Evolutionary conservation across 2,329 filamentous ascomycete genomes (phyloP).

Genomic region (Colletotrichum paranaense): DNA sequence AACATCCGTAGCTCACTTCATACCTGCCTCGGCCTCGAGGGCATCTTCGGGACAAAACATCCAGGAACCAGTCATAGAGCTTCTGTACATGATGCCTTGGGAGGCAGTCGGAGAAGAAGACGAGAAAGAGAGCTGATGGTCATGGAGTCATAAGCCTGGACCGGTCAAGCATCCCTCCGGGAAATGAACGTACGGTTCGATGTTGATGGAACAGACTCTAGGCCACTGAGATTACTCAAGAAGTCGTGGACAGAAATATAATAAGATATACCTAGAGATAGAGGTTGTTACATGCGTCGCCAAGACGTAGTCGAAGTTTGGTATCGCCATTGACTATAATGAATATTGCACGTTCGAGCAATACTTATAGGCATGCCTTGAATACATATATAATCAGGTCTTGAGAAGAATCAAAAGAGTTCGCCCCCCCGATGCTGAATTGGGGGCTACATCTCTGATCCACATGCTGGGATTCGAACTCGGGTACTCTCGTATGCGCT

Average conservation of each 20-base stretch:
- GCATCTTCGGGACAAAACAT: not conserved
- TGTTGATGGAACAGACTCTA: not conserved
- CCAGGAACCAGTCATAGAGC: not conserved
- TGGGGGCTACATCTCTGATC: no score
- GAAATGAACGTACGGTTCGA: no score
- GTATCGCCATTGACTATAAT: rapidly evolving
- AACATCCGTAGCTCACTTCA: not conserved
- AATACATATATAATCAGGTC: no score
- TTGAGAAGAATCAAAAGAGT: no score
- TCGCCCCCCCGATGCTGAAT: no score
- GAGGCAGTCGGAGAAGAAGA: not conserved
- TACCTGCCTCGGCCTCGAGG: not conserved
- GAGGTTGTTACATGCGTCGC: not conserved
- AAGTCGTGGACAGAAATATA: not conserved
- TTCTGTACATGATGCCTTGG: rapidly evolving
- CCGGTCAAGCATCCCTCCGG: not conserved
- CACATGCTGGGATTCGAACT: no score
- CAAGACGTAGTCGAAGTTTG: not conserved
- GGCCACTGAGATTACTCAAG: not conserved
- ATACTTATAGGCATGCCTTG: no score
- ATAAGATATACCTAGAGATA: not conserved
- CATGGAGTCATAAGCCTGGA: not conserved
- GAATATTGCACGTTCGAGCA: no score
- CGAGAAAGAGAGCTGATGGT: not conserved
- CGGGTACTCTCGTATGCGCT: no score